phyloP scores from a whole-genome alignment of 208 protist species.

The Phytomonas francai region DNA sequence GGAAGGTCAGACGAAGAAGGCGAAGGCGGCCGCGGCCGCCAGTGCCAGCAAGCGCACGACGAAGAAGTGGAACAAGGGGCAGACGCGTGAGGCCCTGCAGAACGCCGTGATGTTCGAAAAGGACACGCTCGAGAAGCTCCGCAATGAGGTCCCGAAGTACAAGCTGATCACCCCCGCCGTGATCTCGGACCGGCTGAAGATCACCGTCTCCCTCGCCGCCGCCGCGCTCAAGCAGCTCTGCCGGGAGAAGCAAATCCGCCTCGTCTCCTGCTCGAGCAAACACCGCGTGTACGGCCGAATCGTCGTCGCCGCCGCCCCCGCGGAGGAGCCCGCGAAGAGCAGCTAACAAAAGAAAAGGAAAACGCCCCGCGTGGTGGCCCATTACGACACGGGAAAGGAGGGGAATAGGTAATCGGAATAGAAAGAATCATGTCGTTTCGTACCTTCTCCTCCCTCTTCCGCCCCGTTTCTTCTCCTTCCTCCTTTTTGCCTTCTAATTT shows the following conservation, averaged over 20 bases:
- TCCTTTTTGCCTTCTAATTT: not conserved
- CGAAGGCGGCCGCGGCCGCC: slow-evolving; percentile 57
- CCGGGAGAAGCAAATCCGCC: slow-evolving; percentile 71
- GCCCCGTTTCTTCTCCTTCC: not conserved
- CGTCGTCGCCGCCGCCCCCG: slow-evolving; percentile 24
- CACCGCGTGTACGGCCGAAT: slow-evolving; percentile 75
- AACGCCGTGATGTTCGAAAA: slow-evolving; percentile 91
- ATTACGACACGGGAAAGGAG: not conserved
- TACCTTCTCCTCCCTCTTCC: slow-evolving; percentile 3
- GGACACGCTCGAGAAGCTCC: slow-evolving; percentile 76
- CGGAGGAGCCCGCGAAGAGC: slow-evolving; percentile 18
- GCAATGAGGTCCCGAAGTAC: slow-evolving; percentile 88
- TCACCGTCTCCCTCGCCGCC: slow-evolving; percentile 77
- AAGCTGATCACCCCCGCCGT: slow-evolving; percentile 88
- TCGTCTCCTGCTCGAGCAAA: slow-evolving; percentile 75
- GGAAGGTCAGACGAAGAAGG: slow-evolving; percentile 59
- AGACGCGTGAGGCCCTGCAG: slow-evolving; percentile 83
- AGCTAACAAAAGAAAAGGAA: not conserved
- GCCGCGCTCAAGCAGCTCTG: slow-evolving; percentile 84
- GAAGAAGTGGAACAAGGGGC: slow-evolving; percentile 92
- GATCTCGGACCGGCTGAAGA: slow-evolving; percentile 87
- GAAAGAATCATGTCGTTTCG: slow-evolving; percentile 7
- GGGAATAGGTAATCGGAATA: not conserved
- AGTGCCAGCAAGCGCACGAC: slow-evolving; percentile 80
- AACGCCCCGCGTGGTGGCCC: not conserved